Evolutionary conservation across 1,139 yeast genomes (phyloP).

Genomic region (Yamadazyma pseudoaaseri): DNA sequence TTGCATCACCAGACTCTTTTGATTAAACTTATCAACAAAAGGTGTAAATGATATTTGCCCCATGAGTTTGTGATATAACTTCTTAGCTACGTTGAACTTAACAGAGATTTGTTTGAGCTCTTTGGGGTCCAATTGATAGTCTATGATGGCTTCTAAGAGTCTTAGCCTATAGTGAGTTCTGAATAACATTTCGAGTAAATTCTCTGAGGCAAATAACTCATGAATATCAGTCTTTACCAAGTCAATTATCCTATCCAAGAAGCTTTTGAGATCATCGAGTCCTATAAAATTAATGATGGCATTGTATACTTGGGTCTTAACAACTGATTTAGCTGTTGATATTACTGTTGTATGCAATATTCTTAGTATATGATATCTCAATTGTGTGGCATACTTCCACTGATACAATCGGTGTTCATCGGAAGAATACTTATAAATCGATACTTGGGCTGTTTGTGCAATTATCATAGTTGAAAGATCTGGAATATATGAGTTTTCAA

Average conservation of each 20-base stretch:
- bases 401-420: neutral
- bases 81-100: slow-evolving; percentile 5
- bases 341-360: neutral
- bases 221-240: neutral
- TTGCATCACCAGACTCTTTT: slow-evolving; percentile 3
- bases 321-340: neutral
- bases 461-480: neutral
- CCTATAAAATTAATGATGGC: neutral
- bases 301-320: neutral
- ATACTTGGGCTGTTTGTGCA: neutral
- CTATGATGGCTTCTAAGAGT: slow-evolving; percentile 12
- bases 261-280: slow-evolving; percentile 1
- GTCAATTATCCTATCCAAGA: slow-evolving; percentile 1
- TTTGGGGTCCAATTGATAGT: slow-evolving; percentile 3
- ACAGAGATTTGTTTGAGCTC: slow-evolving; percentile 4
- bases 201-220: neutral
- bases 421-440: neutral
- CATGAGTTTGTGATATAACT: slow-evolving; percentile 11
- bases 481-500: neutral
- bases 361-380: neutral
- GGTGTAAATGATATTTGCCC: slow-evolving; percentile 8
- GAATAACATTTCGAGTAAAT: slow-evolving; percentile 5
- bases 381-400: neutral
- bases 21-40: slow-evolving; percentile 5
- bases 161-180: slow-evolving; percentile 14